Percentiles rank a stretch among this genome's conserved stretches.
Evolutionary conservation across 176 grass and related monocot species (phyloP).

Genomic region (Aegilops longissima): DNA sequence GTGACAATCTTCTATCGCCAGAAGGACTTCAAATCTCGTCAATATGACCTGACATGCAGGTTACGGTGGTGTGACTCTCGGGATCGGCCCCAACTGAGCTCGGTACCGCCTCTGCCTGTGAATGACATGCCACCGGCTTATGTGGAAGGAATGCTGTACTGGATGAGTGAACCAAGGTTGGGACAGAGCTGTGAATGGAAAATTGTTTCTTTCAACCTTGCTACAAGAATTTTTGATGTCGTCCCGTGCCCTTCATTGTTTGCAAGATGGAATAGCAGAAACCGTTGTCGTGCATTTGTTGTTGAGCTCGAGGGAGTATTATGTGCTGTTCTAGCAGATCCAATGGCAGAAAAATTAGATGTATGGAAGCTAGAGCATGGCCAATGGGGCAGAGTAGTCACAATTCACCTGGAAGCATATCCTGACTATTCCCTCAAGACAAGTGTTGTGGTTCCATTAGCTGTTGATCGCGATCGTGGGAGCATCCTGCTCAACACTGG

Average conservation of each 20-base stretch:
- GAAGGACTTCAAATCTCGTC: slow-evolving; percentile 7
- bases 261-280: background rate
- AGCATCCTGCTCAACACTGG: background rate
- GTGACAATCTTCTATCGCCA: background rate
- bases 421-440: background rate
- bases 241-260: background rate
- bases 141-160: background rate
- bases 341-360: background rate
- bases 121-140: slow-evolving; percentile 18
- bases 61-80: background rate
- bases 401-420: background rate
- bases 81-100: background rate
- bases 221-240: background rate
- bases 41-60: background rate
- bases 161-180: slow-evolving; percentile 2
- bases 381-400: background rate
- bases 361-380: slow-evolving; percentile 12
- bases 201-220: background rate
- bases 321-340: slow-evolving; percentile 5
- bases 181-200: background rate
- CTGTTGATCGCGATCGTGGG: background rate
- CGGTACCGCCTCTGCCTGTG: background rate
- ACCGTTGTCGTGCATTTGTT: background rate
- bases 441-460: background rate
- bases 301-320: background rate